A percentile compares a stretch with the other conserved stretches of the same genome.
Evolutionary conservation across 2,329 filamentous ascomycete genomes (phyloP).

Genomic region (Talaromyces marneffei): DNA sequence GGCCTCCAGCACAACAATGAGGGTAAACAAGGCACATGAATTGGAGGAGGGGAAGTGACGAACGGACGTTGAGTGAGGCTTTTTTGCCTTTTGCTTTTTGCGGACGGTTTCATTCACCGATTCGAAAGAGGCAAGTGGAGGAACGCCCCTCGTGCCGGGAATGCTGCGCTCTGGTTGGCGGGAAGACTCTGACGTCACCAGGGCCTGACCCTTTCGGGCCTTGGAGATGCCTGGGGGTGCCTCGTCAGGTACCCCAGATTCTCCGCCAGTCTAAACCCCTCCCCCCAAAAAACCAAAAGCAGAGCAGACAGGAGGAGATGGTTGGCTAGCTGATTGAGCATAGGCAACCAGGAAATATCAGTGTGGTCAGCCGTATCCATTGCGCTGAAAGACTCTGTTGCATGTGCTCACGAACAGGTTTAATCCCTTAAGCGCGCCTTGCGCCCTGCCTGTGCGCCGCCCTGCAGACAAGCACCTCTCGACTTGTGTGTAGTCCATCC

Average conservation of each 20-base stretch:
- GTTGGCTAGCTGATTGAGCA: background rate
- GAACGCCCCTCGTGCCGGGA: background rate
- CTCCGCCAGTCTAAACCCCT: background rate
- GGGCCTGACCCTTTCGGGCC: background rate
- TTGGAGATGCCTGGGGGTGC: background rate
- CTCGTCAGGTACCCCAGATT: constrained; percentile 11
- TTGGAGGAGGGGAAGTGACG: background rate
- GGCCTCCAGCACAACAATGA: background rate
- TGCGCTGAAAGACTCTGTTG: background rate
- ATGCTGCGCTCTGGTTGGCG: background rate
- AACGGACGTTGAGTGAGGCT: constrained; percentile 6
- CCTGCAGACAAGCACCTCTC: background rate
- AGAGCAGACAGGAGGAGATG: background rate
- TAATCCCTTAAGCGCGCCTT: background rate
- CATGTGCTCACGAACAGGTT: background rate
- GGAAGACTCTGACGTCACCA: background rate
- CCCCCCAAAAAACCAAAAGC: too few relatives aligned
- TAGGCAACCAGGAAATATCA: background rate
- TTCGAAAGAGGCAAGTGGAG: constrained; percentile 6
- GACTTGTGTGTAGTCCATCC: too few relatives aligned
- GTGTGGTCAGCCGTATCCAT: background rate
- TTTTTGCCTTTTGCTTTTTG: constrained; percentile 11
- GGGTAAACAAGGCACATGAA: background rate
- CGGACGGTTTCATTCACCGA: constrained; percentile 15
- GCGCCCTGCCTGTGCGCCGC: background rate